A percentile compares a stretch with the other conserved stretches of the same genome.
Evolutionary conservation across 352 stramenopile genomes (phyloP).

Genomic region (Globisporangium yorkense): DNA sequence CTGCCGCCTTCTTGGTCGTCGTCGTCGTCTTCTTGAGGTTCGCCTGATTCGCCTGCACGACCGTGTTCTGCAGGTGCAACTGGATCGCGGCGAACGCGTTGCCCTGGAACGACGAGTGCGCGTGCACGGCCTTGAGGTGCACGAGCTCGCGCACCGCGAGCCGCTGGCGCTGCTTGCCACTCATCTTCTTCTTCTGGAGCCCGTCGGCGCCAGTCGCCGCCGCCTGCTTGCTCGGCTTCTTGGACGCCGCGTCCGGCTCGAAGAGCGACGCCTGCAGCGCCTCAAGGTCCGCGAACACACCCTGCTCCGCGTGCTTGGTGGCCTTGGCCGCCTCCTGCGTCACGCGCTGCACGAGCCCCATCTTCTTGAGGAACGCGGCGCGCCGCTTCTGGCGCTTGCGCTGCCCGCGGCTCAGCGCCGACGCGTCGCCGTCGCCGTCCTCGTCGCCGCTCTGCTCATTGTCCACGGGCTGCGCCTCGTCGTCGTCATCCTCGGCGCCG

Average conservation of each 20-base stretch:
- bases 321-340: slow-evolving; percentile 41
- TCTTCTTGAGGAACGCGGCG: slow-evolving; percentile 80
- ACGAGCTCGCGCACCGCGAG: slow-evolving; percentile 76
- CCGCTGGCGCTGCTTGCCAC: slow-evolving; percentile 79
- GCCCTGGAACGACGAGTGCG: slow-evolving; percentile 70
- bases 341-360: slow-evolving; percentile 74
- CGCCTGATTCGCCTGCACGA: slow-evolving; percentile 73
- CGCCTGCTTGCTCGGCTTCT: slow-evolving; percentile 15
- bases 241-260: slow-evolving; percentile 21
- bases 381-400: slow-evolving; percentile 82
- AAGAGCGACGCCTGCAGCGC: slow-evolving; percentile 73
- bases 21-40: slow-evolving; percentile 37
- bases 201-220: slow-evolving; percentile 8
- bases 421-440: slow-evolving; percentile 17
- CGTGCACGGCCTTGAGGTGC: slow-evolving; percentile 82
- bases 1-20: slow-evolving; percentile 18
- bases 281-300: slow-evolving; percentile 65
- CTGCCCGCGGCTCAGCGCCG: slow-evolving; percentile 68
- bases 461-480: slow-evolving; percentile 22
- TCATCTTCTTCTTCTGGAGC: slow-evolving; percentile 52
- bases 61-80: slow-evolving; percentile 80
- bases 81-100: slow-evolving; percentile 86
- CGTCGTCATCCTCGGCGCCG: slow-evolving; percentile 26
- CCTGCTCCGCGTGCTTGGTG: slow-evolving; percentile 39
- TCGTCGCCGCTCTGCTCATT: slow-evolving; percentile 29